Conservation (phyloP, 2,329 filamentous ascomycete species). For the Calonectria pteridis region DNA sequence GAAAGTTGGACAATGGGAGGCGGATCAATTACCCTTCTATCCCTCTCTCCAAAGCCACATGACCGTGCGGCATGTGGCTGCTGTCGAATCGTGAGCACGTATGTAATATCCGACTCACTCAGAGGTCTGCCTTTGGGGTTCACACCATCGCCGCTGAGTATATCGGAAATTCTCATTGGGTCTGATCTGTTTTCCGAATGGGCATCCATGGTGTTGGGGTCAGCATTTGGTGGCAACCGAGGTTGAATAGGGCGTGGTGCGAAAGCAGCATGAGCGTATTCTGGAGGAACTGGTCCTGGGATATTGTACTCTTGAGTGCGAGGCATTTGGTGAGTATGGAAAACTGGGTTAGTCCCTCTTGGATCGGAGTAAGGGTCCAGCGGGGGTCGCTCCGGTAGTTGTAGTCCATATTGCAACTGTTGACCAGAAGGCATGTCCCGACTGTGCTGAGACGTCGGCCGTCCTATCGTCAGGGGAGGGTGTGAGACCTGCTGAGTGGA, state of each 20-base stretch:
- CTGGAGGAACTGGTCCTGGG: conserved; percentile 15
- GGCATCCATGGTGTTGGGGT: conserved; percentile 18
- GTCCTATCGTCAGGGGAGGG: conserved; percentile 24
- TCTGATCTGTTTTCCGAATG: conserved; percentile 34
- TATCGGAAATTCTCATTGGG: conserved; percentile 41
- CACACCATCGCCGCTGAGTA: conserved; percentile 26
- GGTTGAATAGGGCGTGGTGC: conserved; percentile 20
- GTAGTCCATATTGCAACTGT: conserved; percentile 22
- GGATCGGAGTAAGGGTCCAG: conserved; percentile 6
- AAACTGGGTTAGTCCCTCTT: conserved; percentile 15
- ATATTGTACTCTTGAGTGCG: conserved; percentile 21
- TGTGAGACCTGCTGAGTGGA: conserved; percentile 34
- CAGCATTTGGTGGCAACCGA: conserved; percentile 9
- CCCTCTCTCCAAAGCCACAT: conserved; percentile 86
- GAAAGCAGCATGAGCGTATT: conserved; percentile 5
- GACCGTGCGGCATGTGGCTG: conserved; percentile 83
- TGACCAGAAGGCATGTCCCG: conserved; percentile 16
- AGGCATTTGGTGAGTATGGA: conserved; percentile 25
- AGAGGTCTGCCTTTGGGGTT: conserved; percentile 5
- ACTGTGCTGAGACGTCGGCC: conserved; percentile 29
- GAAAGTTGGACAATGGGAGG: conserved; percentile 84
- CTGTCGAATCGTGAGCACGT: conserved; percentile 70
- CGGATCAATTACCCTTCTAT: conserved; percentile 85
- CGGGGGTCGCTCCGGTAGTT: conserved; percentile 16
- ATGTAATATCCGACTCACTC: conserved; percentile 37